Percentiles rank a stretch among this genome's conserved stretches.
Evolutionary conservation across 2,329 filamentous ascomycete species (phyloP).

Genomic region (Aspergillaceae sp.): DNA sequence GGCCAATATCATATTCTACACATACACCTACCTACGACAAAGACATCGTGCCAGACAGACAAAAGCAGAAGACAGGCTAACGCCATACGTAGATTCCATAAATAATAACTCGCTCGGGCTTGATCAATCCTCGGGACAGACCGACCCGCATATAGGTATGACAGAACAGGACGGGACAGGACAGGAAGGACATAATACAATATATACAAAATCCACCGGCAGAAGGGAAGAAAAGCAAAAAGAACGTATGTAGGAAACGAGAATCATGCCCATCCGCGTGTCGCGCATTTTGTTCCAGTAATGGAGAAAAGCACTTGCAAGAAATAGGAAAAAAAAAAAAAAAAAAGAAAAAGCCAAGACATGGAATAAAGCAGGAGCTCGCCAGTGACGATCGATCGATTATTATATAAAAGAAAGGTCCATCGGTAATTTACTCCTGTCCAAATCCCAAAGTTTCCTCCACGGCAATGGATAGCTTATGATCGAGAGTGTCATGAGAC

Average conservation of each 20-base stretch:
- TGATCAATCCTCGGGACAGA: not conserved
- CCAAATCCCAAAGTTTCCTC: slow-evolving; percentile 99
- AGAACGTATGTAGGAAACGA: slow-evolving; percentile 2
- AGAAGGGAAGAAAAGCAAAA: slow-evolving; percentile 2
- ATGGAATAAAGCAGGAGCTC: not conserved
- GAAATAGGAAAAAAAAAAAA: slow-evolving; percentile 1
- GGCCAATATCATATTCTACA: no score
- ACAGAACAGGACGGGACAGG: no score
- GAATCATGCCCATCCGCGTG: slow-evolving; percentile 1
- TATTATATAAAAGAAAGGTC: no score
- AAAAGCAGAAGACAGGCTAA: no score
- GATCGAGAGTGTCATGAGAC: slow-evolving; percentile 69
- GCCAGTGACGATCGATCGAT: not conserved
- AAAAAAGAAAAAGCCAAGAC: slow-evolving; percentile 2
- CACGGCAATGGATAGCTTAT: slow-evolving; percentile 91
- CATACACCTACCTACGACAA: no score
- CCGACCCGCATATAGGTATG: no score
- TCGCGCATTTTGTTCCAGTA: not conserved
- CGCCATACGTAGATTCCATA: no score
- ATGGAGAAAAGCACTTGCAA: not conserved
- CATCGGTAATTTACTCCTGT: slow-evolving; percentile 61
- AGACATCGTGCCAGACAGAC: no score
- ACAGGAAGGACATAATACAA: slow-evolving; percentile 6
- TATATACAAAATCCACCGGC: slow-evolving; percentile 9
- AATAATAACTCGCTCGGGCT: not conserved